Percentiles rank a stretch among this genome's conserved stretches.
Conservation (phyloP, 208 protist genomes). For the Tritrichomonas foetus region DNA sequence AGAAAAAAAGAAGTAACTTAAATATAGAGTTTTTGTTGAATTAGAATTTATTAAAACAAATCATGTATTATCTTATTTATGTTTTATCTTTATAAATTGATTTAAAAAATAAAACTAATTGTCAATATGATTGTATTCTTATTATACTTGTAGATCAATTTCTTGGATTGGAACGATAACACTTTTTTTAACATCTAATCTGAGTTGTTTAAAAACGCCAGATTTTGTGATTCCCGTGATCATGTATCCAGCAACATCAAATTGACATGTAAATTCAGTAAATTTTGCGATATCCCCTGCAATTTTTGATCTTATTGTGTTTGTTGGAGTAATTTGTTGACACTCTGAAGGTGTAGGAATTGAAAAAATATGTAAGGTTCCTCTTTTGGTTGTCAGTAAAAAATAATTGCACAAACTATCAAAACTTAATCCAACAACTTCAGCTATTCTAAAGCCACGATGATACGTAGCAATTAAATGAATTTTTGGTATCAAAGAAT, state of each 20-base stretch:
- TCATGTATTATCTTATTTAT: no score
- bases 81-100: no score
- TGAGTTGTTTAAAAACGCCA: not conserved
- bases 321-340: not conserved
- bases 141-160: no score
- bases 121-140: no score
- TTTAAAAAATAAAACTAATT: no score
- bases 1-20: no score
- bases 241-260: not conserved
- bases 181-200: not conserved
- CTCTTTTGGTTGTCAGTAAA: not conserved
- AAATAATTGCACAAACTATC: conserved; percentile 5
- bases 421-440: not conserved
- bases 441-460: not conserved
- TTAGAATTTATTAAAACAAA: no score
- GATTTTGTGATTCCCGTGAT: not conserved
- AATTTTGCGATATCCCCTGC: not conserved
- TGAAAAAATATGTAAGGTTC: not conserved
- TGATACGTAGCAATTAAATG: not conserved
- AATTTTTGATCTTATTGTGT: not conserved
- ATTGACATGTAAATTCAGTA: not conserved
- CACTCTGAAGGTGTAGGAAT: not conserved
- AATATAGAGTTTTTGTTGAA: no score
- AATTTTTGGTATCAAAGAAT: not conserved
- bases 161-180: no score